These are phyloP conservation scores for Plantago ovata DNA, from an alignment of 257 asterid species.

Conservation along the genomic window DNA sequence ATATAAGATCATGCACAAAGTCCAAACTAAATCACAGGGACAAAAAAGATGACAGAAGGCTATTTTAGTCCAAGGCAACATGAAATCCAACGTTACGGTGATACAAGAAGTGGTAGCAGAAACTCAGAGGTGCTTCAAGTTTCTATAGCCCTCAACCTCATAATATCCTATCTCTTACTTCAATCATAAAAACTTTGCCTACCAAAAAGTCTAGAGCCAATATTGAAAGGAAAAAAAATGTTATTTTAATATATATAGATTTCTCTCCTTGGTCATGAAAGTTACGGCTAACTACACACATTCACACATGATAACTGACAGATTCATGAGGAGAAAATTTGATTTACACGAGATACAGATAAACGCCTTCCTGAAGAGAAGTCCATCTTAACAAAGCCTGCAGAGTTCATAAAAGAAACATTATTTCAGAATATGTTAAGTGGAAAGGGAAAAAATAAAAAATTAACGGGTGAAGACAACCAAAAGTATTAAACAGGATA, in stretches of 20 bases:
- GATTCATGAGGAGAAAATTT: slow-evolving; percentile 20
- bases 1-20: slow-evolving; percentile 3
- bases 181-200: too few relatives aligned
- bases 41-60: background rate
- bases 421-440: slow-evolving; percentile 9
- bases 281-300: slow-evolving; percentile 8
- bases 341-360: slow-evolving; percentile 75
- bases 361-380: slow-evolving; percentile 85
- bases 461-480: background rate
- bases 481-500: slow-evolving; percentile 20
- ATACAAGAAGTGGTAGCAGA: background rate
- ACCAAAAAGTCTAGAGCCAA: too few relatives aligned
- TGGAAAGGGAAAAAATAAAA: background rate
- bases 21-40: background rate
- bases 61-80: background rate
- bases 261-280: background rate
- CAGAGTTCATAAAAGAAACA: slow-evolving; percentile 8
- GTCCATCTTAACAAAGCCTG: slow-evolving; percentile 75
- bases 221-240: too few relatives aligned
- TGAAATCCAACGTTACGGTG: background rate
- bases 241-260: too few relatives aligned
- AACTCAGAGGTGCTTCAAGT: slow-evolving; percentile 3
- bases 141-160: background rate
- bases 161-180: too few relatives aligned
- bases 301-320: slow-evolving; percentile 5